Base-by-base conservation (phyloP, 2,329 filamentous ascomycete genomes). In the Orbilia oligospora region DNA sequence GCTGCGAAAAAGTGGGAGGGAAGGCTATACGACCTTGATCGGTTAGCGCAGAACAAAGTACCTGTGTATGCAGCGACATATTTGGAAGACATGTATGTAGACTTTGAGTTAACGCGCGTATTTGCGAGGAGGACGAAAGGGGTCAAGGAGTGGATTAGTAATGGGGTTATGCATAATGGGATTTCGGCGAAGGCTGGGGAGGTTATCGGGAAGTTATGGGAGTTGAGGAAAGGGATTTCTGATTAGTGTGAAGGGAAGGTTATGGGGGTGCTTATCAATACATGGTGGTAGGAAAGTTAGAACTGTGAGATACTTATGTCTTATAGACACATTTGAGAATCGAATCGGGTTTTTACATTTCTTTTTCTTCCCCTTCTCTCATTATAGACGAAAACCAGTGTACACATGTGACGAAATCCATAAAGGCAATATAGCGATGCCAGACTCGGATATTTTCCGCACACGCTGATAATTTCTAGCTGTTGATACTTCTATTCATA, bases 61-160 rank as follows among this genome's bases (percentile, higher is more conserved):
- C 94, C 95, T 0, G 90, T 97, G 0, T 97, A 96, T 82, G 92
- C 94, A 0, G 93, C 92, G 0, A 91, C 90, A 1, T 98, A 92
- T 81, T 84, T 93, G 3, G 91, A 97, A 80, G 94, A 97, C 83
- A 96, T 97, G 92, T 97, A 97, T 82, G 94, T 98, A 33, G 92
- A 97, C 82, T 92, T 89, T 81, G 89, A 89, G 5, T 86, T 94
- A 69, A 91, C 92, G 8, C 88, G 89, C 81, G 89, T 92, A 81
- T 97, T 93, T 16, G 93, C 93, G 9, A 86, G 86, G 48, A 88
- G 90, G 82, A 92, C 97, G 83, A 91, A 89, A 83, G 91, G 90
- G 0, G 91, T 90, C 83, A 94, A 93, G 85, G 90, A 93, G 48
- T 96, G 91, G 82, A 89, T 96, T 83, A 97, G 93, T 46, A 97